A percentile compares a stretch with the other conserved stretches of the same genome.
Conservation (phyloP, 371 early-diverging fungal genomes). For the Rhizopus microsporus region DNA sequence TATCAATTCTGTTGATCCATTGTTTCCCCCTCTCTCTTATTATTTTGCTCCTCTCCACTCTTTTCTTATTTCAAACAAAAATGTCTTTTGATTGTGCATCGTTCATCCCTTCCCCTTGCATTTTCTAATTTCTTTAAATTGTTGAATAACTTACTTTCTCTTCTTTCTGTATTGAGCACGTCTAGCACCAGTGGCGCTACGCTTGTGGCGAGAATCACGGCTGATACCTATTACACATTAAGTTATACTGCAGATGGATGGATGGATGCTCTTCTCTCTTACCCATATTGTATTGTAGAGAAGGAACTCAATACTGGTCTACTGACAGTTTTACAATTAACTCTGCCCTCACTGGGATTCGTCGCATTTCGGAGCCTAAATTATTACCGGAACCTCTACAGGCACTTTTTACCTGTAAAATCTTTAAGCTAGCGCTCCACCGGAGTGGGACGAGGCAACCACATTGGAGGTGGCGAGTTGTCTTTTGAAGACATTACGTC, state of each 20-base stretch:
- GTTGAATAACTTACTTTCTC: conserved; percentile 72
- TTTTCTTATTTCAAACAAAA: no score
- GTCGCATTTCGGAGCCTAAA: no score
- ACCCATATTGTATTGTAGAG: conserved; percentile 31
- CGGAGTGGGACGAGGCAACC: no score
- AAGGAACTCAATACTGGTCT: conserved; percentile 23
- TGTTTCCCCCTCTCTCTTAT: no score
- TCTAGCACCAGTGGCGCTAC: conserved; percentile 98
- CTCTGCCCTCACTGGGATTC: neutral
- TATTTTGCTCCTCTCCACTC: no score
- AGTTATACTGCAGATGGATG: conserved; percentile 17
- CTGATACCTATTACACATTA: conserved; percentile 89
- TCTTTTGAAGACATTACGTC: no score
- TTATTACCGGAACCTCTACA: no score
- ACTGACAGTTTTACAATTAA: neutral
- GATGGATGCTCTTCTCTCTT: conserved; percentile 19
- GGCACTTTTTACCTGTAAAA: no score
- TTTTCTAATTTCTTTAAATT: conserved; percentile 79
- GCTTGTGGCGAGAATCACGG: conserved; percentile 98
- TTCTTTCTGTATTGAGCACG: conserved; percentile 98
- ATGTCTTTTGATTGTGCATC: conserved; percentile 40
- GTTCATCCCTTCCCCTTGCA: conserved; percentile 22
- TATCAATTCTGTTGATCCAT: neutral
- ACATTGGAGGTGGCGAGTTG: no score
- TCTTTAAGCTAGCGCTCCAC: no score